A percentile compares a stretch with the other conserved stretches of the same genome.
These are phyloP conservation scores for Artomyces pyxidatus DNA, from an alignment of 768 basidiomycete genomes.

Conservation along the genomic window DNA sequence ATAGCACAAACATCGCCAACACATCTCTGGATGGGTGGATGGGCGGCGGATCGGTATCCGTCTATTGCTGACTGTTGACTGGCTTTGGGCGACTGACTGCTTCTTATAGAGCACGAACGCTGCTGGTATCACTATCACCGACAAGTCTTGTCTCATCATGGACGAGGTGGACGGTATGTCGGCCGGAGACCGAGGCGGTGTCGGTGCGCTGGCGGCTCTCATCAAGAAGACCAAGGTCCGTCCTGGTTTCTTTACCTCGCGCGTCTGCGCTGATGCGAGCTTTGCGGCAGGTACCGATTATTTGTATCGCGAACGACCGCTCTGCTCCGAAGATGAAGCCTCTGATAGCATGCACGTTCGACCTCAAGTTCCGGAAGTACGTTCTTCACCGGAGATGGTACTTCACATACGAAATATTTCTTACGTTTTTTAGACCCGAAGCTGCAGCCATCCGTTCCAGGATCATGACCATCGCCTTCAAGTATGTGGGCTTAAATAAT, in stretches of 20 bases:
- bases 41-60: slow-evolving; percentile 41
- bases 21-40: slow-evolving; percentile 84
- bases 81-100: neutral
- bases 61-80: neutral
- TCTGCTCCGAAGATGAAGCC: slow-evolving; percentile 89
- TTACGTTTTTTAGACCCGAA: slow-evolving; percentile 49
- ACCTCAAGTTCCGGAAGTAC: slow-evolving; percentile 71
- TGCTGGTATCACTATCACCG: slow-evolving; percentile 65
- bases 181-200: slow-evolving; percentile 92
- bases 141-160: slow-evolving; percentile 89
- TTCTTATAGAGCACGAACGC: slow-evolving; percentile 48
- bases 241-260: neutral
- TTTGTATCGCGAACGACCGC: slow-evolving; percentile 93
- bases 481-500: slow-evolving; percentile 39
- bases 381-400: no score
- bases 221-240: slow-evolving; percentile 87
- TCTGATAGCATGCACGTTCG: slow-evolving; percentile 60
- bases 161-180: slow-evolving; percentile 99
- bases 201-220: slow-evolving; percentile 84
- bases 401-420: no score
- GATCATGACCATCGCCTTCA: slow-evolving; percentile 81
- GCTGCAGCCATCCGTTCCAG: slow-evolving; percentile 73
- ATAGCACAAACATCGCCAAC: slow-evolving; percentile 85
- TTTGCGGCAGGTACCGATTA: slow-evolving; percentile 73
- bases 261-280: neutral